phyloP scores from a whole-genome alignment of 305 asterid species.

The Fraxinus baroniana region DNA sequence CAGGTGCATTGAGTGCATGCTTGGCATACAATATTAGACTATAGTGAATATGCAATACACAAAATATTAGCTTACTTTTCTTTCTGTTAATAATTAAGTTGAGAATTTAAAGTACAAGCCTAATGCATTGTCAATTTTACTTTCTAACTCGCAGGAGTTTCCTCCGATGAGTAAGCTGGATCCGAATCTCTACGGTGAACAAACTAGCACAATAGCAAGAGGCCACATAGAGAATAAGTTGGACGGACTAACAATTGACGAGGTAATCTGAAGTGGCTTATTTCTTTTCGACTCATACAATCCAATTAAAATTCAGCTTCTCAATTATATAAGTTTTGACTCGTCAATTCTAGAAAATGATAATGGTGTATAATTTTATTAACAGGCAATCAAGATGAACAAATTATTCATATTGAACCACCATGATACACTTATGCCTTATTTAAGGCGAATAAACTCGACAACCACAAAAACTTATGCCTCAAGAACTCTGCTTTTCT shows the following conservation, averaged over 20 bases:
- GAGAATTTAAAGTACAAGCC: background rate
- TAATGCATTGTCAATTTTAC: background rate
- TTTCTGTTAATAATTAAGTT: background rate
- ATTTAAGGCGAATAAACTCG: slow-evolving; percentile 59
- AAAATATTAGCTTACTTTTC: background rate
- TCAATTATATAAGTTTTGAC: background rate
- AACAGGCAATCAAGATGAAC: slow-evolving; percentile 58
- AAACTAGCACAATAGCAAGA: slow-evolving; percentile 57
- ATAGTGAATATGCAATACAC: background rate
- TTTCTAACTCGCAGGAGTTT: slow-evolving; percentile 54
- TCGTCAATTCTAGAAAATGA: background rate
- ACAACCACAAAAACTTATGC: slow-evolving; percentile 65
- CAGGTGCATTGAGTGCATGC: slow-evolving; percentile 37
- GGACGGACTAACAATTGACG: slow-evolving; percentile 52
- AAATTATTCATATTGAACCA: slow-evolving; percentile 69
- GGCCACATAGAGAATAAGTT: slow-evolving; percentile 54
- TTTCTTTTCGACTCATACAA: background rate
- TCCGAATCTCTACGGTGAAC: slow-evolving; percentile 57
- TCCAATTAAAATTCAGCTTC: background rate
- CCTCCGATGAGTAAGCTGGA: slow-evolving; percentile 80
- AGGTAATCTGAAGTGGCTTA: slow-evolving; percentile 40
- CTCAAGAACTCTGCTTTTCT: slow-evolving; percentile 65
- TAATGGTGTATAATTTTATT: background rate
- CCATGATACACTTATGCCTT: slow-evolving; percentile 77
- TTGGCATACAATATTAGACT: background rate